Evolutionary conservation across 1,139 yeast genomes (phyloP).

Genomic region (Hyphopichia burtonii): DNA sequence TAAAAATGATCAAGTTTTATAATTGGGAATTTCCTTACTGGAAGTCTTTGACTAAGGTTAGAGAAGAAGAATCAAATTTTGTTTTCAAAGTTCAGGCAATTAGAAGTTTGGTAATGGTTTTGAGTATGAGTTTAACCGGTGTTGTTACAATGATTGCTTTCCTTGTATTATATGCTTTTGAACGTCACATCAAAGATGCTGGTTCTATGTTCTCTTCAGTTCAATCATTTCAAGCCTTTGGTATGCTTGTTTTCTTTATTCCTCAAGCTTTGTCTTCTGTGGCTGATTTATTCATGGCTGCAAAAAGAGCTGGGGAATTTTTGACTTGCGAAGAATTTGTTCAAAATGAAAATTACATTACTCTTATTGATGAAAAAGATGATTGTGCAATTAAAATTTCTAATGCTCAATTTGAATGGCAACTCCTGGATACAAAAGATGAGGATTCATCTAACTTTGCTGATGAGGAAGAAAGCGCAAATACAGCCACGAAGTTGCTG

Average conservation of each 20-base stretch:
- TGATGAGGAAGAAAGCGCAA: background rate
- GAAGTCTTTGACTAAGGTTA: constrained; percentile 6
- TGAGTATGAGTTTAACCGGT: constrained; percentile 11
- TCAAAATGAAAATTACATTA: constrained; percentile 14
- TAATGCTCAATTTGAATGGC: constrained; percentile 71
- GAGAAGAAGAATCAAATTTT: constrained; percentile 9
- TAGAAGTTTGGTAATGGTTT: constrained; percentile 9
- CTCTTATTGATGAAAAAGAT: constrained; percentile 18
- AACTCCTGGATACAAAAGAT: constrained; percentile 34
- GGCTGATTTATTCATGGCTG: constrained; percentile 13
- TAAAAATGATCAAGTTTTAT: constrained; percentile 64
- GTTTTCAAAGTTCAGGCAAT: constrained; percentile 11
- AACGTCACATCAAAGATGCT: constrained; percentile 9
- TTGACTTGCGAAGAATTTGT: constrained; percentile 32
- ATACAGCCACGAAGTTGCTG: background rate
- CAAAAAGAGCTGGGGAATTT: constrained; percentile 43
- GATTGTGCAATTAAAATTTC: constrained; percentile 44
- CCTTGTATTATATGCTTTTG: constrained; percentile 11
- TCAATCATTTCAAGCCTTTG: constrained; percentile 12
- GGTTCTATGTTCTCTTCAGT: constrained; percentile 16
- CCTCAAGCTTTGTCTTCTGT: constrained; percentile 12
- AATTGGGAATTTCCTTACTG: constrained; percentile 20
- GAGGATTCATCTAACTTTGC: constrained; percentile 16
- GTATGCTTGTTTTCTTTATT: constrained; percentile 10
- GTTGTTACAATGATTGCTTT: constrained; percentile 12